These are phyloP conservation scores for Acephala macrosclerotiorum DNA, from an alignment of 2,329 filamentous ascomycete species.

Conservation along the genomic window DNA sequence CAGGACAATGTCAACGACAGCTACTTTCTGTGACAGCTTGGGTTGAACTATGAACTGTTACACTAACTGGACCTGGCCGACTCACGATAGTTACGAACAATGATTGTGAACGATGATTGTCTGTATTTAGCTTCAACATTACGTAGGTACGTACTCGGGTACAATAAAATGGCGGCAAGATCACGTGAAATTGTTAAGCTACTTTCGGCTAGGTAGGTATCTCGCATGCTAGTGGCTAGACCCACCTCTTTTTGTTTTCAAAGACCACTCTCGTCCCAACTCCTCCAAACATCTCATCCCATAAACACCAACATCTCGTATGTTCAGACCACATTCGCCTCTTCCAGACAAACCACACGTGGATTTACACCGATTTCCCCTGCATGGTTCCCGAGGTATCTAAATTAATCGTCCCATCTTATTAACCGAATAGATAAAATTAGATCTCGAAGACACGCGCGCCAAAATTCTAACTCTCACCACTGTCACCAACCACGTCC, in stretches of 20 bases:
- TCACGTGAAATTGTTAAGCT: too few species aligned
- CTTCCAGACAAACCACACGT: neutral
- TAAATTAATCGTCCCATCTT: slow-evolving; percentile 6
- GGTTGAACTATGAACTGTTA: too few species aligned
- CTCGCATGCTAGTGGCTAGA: neutral
- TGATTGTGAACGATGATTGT: too few species aligned
- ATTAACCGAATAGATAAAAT: neutral
- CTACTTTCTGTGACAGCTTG: too few species aligned
- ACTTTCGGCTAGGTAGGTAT: too few species aligned
- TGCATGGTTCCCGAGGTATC: neutral
- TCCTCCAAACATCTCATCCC: neutral
- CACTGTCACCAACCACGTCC: slow-evolving; percentile 1
- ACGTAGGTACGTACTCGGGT: too few species aligned
- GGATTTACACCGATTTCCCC: neutral
- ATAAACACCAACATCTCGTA: neutral
- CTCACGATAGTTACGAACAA: too few species aligned
- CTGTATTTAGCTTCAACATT: too few species aligned
- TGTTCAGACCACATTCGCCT: neutral
- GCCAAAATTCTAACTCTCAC: neutral
- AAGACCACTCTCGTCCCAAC: neutral
- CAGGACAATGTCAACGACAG: neutral
- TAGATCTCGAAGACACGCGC: neutral
- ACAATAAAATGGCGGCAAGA: too few species aligned
- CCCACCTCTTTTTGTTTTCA: neutral
- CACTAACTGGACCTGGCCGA: too few species aligned